These are phyloP conservation scores for Hirschioporus abietinus DNA, from an alignment of 768 basidiomycete species.

Conservation along the genomic window DNA sequence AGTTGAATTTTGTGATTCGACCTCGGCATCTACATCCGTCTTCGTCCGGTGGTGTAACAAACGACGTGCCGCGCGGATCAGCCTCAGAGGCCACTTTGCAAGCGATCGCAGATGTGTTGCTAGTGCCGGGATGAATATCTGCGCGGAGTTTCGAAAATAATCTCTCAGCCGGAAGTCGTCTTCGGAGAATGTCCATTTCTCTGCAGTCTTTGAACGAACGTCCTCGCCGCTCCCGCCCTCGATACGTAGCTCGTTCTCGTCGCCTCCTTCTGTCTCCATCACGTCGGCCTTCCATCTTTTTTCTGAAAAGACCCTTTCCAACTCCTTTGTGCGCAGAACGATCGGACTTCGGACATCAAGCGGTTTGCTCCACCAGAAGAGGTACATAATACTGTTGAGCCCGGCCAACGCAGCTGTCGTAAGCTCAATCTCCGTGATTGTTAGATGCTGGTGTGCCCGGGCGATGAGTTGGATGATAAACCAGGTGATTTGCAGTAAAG, in stretches of 20 bases:
- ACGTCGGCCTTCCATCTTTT: not conserved
- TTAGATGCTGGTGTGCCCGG: constrained; percentile 12
- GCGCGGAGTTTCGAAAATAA: not conserved
- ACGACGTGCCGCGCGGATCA: no score
- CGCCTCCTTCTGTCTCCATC: no score
- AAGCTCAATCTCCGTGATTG: constrained; percentile 22
- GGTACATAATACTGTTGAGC: constrained; percentile 26
- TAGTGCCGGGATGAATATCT: not conserved
- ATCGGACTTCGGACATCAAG: constrained; percentile 24
- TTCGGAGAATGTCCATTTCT: no score
- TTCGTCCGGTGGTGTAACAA: not conserved
- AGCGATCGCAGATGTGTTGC: not conserved
- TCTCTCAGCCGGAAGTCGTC: not conserved
- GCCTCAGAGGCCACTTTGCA: not conserved
- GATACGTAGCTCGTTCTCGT: no score
- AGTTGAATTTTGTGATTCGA: not conserved
- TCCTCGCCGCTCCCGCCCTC: no score
- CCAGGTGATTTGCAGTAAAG: constrained; percentile 27
- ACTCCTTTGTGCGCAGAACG: not conserved
- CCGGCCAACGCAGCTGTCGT: constrained; percentile 29
- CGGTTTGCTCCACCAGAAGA: constrained; percentile 37
- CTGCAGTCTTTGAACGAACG: no score
- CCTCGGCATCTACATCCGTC: not conserved
- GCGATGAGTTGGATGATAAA: constrained; percentile 27
- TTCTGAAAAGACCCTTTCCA: not conserved